phyloP scores from a whole-genome alignment of 441 rosid genomes.

The Francoa sonchifolia region DNA sequence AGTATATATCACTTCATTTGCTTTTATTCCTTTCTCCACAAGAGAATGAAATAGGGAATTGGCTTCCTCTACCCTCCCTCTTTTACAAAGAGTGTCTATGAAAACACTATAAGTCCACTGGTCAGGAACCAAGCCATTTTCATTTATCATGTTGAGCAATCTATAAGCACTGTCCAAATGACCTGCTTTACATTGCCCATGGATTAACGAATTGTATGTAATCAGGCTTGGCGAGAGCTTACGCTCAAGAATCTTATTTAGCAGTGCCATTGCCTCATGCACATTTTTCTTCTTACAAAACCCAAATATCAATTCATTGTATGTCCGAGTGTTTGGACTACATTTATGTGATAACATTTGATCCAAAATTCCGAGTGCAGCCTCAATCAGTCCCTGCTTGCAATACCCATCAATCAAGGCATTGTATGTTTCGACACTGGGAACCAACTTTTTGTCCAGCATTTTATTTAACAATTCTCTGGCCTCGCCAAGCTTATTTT shows the following conservation, averaged over 20 bases:
- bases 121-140: conserved; percentile 31
- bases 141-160: conserved; percentile 37
- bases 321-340: conserved; percentile 27
- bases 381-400: conserved; percentile 18
- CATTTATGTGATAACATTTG: conserved; percentile 29
- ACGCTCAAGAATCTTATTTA: conserved; percentile 29
- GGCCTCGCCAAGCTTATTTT: conserved; percentile 32
- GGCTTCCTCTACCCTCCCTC: conserved; percentile 34
- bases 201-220: conserved; percentile 39
- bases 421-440: conserved; percentile 40
- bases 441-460: conserved; percentile 33
- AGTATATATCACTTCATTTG: conserved; percentile 36
- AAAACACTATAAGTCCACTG: conserved; percentile 48
- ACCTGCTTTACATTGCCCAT: conserved; percentile 28
- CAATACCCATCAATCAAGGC: conserved; percentile 37
- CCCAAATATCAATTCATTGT: conserved; percentile 35
- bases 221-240: conserved; percentile 40
- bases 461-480: conserved; percentile 47
- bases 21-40: conserved; percentile 30
- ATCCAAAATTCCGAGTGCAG: conserved; percentile 30
- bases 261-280: conserved; percentile 44
- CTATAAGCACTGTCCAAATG: conserved; percentile 31
- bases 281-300: conserved; percentile 23
- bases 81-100: conserved; percentile 42
- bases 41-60: conserved; percentile 25